phyloP scores from a whole-genome alignment of 208 protist genomes.

The Leishmania guyanensis region DNA sequence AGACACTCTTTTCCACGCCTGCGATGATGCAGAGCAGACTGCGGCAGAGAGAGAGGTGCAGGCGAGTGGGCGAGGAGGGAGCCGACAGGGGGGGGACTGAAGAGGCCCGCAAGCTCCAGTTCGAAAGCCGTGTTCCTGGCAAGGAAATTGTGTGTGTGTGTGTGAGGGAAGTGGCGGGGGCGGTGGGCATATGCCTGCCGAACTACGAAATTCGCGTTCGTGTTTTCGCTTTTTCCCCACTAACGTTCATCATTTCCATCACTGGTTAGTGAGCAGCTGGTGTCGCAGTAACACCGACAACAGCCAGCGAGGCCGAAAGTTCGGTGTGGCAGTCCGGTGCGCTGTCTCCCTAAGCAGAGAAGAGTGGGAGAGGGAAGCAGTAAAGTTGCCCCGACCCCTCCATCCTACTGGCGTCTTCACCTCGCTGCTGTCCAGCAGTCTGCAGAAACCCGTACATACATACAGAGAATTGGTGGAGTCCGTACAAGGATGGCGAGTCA shows the following conservation, averaged over 20 bases:
- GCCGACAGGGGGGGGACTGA: neutral
- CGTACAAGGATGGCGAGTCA: neutral
- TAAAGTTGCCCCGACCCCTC: too few species aligned
- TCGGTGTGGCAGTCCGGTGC: neutral
- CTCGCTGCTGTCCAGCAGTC: too few species aligned
- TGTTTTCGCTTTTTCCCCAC: neutral
- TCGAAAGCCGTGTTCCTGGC: neutral
- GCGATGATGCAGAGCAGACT: neutral
- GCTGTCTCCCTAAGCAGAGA: neutral
- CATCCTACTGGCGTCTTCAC: too few species aligned
- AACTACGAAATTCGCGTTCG: neutral
- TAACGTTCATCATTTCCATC: too few species aligned
- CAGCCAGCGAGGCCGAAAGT: neutral
- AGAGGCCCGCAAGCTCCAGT: neutral
- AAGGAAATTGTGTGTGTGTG: neutral
- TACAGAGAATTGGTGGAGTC: neutral
- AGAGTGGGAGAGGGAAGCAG: neutral
- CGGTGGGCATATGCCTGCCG: neutral
- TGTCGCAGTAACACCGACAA: neutral
- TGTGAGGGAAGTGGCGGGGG: neutral
- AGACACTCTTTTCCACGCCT: neutral
- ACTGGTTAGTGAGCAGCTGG: neutral
- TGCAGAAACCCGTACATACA: too few species aligned
- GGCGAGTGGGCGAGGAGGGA: neutral
- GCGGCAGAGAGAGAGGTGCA: neutral